These are phyloP conservation scores for Pseudopediastrum boryanum DNA, from an alignment of 139 green algal species.

Conservation along the genomic window DNA sequence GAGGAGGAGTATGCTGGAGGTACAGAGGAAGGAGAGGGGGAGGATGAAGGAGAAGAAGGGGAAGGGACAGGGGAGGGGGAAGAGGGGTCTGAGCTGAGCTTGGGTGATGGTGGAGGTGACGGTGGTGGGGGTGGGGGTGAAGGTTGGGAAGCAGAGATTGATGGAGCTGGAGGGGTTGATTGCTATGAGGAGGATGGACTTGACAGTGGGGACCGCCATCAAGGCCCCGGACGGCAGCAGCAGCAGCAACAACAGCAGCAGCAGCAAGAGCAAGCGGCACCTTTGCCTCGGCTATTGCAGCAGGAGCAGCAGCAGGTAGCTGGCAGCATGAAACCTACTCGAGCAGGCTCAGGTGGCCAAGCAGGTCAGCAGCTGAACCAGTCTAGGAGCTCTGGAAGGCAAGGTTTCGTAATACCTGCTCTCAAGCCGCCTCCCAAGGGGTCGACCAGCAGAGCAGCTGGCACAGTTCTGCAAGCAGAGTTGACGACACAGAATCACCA, in stretches of 20 bases:
- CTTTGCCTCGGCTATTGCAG: too few species aligned
- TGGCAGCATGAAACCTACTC: neutral
- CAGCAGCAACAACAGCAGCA: constrained; percentile 13
- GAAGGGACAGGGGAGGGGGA: neutral
- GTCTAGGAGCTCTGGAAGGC: too few species aligned
- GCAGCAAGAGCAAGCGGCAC: neutral
- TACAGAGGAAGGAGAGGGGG: too few species aligned
- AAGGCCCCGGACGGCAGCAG: neutral
- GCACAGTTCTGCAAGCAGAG: constrained; percentile 10
- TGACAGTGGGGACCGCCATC: neutral
- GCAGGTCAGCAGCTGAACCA: too few species aligned
- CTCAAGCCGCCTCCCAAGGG: neutral
- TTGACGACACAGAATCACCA: neutral
- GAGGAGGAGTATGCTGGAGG: too few species aligned
- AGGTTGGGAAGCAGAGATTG: neutral
- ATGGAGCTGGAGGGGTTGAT: neutral
- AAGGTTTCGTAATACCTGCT: constrained; percentile 5
- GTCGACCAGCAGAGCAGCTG: neutral
- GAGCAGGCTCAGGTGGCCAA: too few species aligned
- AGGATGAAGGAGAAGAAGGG: constrained; percentile 3
- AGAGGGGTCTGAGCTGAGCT: constrained; percentile 12
- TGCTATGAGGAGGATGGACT: too few species aligned
- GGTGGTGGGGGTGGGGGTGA: neutral
- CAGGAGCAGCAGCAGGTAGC: constrained; percentile 1
- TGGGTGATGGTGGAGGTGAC: neutral